A percentile compares a stretch with the other conserved stretches of the same genome.
phyloP scores from a whole-genome alignment of 2,329 filamentous ascomycete species.

The Calonectria fujianensis region DNA sequence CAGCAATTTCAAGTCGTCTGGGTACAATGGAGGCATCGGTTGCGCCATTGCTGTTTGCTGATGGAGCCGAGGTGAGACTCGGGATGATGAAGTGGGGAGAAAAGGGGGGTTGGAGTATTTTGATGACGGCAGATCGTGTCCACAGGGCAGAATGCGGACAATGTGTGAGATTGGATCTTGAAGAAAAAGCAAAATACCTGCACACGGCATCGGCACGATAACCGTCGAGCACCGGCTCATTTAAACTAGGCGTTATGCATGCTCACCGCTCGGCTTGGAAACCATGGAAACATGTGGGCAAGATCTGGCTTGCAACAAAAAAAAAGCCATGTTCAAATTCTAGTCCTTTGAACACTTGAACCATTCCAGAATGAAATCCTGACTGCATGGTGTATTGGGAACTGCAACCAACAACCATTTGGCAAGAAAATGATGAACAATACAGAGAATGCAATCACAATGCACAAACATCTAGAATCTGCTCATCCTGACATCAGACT shows the following conservation, averaged over 20 bases:
- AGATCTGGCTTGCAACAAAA: not conserved
- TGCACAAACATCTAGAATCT: no score
- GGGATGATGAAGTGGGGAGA: not conserved
- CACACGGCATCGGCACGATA: not conserved
- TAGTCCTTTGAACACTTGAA: no score
- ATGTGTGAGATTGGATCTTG: not conserved
- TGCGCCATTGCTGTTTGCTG: not conserved
- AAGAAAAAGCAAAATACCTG: not conserved
- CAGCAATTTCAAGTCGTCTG: not conserved
- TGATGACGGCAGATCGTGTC: not conserved
- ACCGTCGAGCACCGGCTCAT: not conserved
- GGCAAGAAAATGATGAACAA: no score
- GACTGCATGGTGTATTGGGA: no score
- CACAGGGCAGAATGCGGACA: not conserved
- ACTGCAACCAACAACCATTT: no score
- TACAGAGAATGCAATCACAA: no score
- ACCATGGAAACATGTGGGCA: not conserved
- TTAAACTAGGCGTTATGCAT: not conserved
- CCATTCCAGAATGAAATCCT: no score
- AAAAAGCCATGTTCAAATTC: no score
- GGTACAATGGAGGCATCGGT: not conserved
- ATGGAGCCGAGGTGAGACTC: not conserved
- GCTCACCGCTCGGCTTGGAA: not conserved
- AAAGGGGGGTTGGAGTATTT: conserved; percentile 1
- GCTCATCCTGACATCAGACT: no score